Percentiles rank a stretch among this genome's conserved stretches.
Evolutionary conservation across 805 yeast species (phyloP).

Genomic region (Metschnikowia vanudenii): DNA sequence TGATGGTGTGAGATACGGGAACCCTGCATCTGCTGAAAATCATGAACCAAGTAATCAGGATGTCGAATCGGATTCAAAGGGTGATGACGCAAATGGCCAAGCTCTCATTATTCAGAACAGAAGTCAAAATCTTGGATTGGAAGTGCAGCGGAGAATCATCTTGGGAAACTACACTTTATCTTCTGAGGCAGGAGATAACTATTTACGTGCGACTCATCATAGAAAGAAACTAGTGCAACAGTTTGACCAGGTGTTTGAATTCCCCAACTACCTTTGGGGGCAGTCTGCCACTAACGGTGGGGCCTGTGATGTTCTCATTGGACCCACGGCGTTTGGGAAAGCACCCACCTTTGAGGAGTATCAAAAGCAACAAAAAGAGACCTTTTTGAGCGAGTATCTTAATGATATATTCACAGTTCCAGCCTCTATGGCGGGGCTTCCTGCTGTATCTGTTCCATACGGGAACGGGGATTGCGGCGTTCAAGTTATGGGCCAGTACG

Average conservation of each 20-base stretch:
- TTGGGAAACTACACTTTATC: slow-evolving; percentile 86
- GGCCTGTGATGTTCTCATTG: slow-evolving; percentile 61
- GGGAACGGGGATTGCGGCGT: slow-evolving; percentile 47
- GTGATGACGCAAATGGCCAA: slow-evolving; percentile 30
- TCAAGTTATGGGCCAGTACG: slow-evolving; percentile 83
- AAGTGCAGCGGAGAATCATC: slow-evolving; percentile 78
- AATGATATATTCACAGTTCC: slow-evolving; percentile 90
- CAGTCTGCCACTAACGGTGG: slow-evolving; percentile 27
- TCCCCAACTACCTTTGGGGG: slow-evolving; percentile 39
- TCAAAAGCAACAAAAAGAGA: slow-evolving; percentile 24
- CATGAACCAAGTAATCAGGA: neutral
- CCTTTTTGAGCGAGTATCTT: slow-evolving; percentile 61
- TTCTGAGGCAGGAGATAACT: slow-evolving; percentile 73
- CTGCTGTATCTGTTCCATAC: slow-evolving; percentile 77
- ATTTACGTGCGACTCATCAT: slow-evolving; percentile 67
- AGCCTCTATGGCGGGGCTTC: slow-evolving; percentile 87
- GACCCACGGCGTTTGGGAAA: slow-evolving; percentile 64
- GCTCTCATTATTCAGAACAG: slow-evolving; percentile 49
- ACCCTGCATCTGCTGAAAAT: slow-evolving; percentile 3
- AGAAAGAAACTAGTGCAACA: slow-evolving; percentile 62
- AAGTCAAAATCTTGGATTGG: slow-evolving; percentile 66
- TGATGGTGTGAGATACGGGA: slow-evolving; percentile 89
- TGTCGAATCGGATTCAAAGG: too few species aligned
- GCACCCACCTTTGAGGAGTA: slow-evolving; percentile 57
- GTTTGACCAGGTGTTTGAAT: slow-evolving; percentile 60